Percentiles rank a stretch among this genome's conserved stretches.
Evolutionary conservation across 345 rosid genomes (phyloP).

Genomic region (Aquilaria malaccensis): DNA sequence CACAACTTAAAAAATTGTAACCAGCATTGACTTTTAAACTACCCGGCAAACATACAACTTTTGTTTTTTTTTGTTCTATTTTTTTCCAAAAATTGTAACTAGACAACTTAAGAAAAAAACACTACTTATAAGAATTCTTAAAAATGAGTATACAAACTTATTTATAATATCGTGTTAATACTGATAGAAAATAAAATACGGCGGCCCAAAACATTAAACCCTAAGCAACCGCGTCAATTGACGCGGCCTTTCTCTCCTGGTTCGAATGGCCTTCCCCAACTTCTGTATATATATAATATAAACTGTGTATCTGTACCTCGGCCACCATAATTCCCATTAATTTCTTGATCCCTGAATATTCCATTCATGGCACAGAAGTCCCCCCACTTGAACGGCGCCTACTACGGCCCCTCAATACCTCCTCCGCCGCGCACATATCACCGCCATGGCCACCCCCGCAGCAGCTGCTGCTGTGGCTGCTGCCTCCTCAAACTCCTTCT

Average conservation of each 20-base stretch:
- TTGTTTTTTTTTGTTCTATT: too few species aligned
- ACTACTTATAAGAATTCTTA: too few species aligned
- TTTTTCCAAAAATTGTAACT: too few species aligned
- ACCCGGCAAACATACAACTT: too few species aligned
- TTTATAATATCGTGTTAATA: too few species aligned
- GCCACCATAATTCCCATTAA: background rate
- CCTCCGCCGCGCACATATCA: slow-evolving; percentile 35
- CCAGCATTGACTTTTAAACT: too few species aligned
- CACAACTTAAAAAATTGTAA: too few species aligned
- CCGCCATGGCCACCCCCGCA: slow-evolving; percentile 39
- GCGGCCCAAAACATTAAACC: too few species aligned
- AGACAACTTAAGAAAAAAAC: too few species aligned
- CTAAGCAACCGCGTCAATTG: background rate
- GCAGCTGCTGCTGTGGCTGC: slow-evolving; percentile 56
- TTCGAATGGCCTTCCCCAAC: background rate
- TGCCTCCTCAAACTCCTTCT: slow-evolving; percentile 36
- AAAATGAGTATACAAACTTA: too few species aligned
- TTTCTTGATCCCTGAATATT: background rate
- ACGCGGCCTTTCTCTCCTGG: background rate
- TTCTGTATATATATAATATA: slow-evolving; percentile 7
- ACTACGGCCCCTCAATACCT: slow-evolving; percentile 63
- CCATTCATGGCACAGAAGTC: slow-evolving; percentile 48
- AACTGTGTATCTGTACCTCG: background rate
- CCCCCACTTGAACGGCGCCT: slow-evolving; percentile 51
- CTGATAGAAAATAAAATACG: too few species aligned